phyloP scores from a whole-genome alignment of 176 grass and related monocot genomes.

The Triticum monococcum region DNA sequence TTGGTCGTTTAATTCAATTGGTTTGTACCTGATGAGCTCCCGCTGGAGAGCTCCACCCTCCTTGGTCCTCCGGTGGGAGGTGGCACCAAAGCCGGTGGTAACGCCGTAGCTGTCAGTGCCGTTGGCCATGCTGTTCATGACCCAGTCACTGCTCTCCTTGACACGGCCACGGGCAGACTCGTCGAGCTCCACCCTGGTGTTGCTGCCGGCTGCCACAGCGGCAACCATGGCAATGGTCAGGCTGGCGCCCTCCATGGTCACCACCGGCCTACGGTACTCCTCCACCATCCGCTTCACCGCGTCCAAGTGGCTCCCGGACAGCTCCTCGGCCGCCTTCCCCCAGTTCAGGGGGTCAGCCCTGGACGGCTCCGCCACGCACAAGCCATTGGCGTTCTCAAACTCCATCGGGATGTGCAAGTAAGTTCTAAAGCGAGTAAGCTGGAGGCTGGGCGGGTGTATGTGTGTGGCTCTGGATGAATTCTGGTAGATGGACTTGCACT shows the following conservation, averaged over 20 bases:
- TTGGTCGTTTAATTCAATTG: too few relatives aligned
- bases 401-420: slow-evolving; percentile 8
- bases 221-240: too few relatives aligned
- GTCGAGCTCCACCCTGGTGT: slow-evolving; percentile 45
- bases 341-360: too few relatives aligned
- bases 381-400: not conserved
- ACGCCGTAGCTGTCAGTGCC: slow-evolving; percentile 92
- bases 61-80: slow-evolving; percentile 81
- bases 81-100: slow-evolving; percentile 87
- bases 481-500: too few relatives aligned
- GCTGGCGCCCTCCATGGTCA: too few relatives aligned
- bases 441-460: not conserved
- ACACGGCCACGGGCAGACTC: slow-evolving; percentile 59
- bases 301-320: too few relatives aligned
- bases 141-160: slow-evolving; percentile 74
- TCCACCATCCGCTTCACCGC: too few relatives aligned
- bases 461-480: not conserved
- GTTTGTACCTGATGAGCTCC: slow-evolving; percentile 54
- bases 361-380: too few relatives aligned
- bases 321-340: too few relatives aligned
- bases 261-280: too few relatives aligned
- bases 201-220: too few relatives aligned
- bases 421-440: too few relatives aligned
- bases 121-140: slow-evolving; percentile 73
- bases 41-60: slow-evolving; percentile 70